Percentiles rank a stretch among this genome's conserved stretches.
Conservation (phyloP, 768 basidiomycete genomes). For the Suillus subaureus region DNA sequence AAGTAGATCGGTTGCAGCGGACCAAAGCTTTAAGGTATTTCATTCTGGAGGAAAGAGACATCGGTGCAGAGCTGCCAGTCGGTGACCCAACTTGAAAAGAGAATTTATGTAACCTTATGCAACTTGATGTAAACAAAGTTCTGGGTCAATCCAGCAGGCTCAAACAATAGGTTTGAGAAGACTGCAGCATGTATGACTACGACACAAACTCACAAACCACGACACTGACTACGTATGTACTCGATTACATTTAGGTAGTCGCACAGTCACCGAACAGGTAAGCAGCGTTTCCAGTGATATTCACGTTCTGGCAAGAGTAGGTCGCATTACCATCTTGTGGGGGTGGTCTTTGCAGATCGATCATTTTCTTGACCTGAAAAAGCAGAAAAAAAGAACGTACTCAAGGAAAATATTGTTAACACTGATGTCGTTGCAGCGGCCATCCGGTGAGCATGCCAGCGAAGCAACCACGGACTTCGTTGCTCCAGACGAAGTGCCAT, state of each 20-base stretch:
- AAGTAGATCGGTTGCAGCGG: not conserved
- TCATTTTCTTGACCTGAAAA: not conserved
- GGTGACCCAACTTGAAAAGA: slow-evolving; percentile 3
- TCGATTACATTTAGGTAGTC: slow-evolving; percentile 16
- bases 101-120: slow-evolving; percentile 4
- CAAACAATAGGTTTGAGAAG: not conserved
- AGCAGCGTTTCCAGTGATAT: slow-evolving; percentile 46
- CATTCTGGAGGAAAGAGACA: slow-evolving; percentile 13
- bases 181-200: not conserved
- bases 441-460: slow-evolving; percentile 43
- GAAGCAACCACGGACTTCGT: slow-evolving; percentile 42
- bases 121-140: slow-evolving; percentile 1
- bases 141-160: not conserved
- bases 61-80: slow-evolving; percentile 13
- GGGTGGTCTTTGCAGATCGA: slow-evolving; percentile 29
- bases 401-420: slow-evolving; percentile 47
- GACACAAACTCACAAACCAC: not conserved
- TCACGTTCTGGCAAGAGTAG: slow-evolving; percentile 58
- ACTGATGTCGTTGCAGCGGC: slow-evolving; percentile 46
- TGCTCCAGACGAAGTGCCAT: slow-evolving; percentile 45
- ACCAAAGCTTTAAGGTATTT: not conserved
- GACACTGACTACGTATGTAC: not conserved
- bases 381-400: slow-evolving; percentile 33
- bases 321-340: slow-evolving; percentile 43
- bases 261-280: slow-evolving; percentile 41